These are phyloP conservation scores for Aphanomyces euteiches DNA, from an alignment of 352 stramenopile genomes.

Conservation along the genomic window DNA sequence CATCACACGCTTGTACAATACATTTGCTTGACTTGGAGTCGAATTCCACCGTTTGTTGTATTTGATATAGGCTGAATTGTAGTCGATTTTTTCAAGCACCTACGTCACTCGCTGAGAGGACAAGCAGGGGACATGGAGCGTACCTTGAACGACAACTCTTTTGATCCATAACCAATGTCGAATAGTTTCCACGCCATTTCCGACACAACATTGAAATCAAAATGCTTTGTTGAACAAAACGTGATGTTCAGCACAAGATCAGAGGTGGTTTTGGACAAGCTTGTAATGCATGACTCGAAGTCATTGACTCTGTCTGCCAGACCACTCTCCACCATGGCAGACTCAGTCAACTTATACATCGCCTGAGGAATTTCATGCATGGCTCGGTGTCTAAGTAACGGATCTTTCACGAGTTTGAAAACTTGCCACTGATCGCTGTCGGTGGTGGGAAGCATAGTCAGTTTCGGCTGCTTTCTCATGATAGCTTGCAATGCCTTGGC, in stretches of 20 bases:
- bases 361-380: constrained; percentile 6
- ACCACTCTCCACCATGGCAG: constrained; percentile 4
- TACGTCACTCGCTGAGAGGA: not conserved
- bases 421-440: constrained; percentile 23
- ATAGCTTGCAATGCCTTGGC: constrained; percentile 21
- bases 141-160: not conserved
- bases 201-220: constrained; percentile 11
- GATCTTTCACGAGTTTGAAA: constrained; percentile 20
- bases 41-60: not conserved
- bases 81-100: constrained; percentile 11
- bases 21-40: constrained; percentile 2
- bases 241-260: constrained; percentile 7
- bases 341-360: not conserved
- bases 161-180: not conserved
- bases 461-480: constrained; percentile 24
- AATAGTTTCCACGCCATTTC: constrained; percentile 21
- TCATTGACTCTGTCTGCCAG: constrained; percentile 14
- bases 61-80: not conserved
- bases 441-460: constrained; percentile 8
- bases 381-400: constrained; percentile 3
- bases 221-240: constrained; percentile 16
- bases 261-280: constrained; percentile 2
- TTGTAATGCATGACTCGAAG: constrained; percentile 1
- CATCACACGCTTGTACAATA: not conserved
- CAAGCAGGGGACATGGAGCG: not conserved